phyloP scores from a whole-genome alignment of 495 filamentous ascomycete genomes.

The Elasticomyces elasticus region DNA sequence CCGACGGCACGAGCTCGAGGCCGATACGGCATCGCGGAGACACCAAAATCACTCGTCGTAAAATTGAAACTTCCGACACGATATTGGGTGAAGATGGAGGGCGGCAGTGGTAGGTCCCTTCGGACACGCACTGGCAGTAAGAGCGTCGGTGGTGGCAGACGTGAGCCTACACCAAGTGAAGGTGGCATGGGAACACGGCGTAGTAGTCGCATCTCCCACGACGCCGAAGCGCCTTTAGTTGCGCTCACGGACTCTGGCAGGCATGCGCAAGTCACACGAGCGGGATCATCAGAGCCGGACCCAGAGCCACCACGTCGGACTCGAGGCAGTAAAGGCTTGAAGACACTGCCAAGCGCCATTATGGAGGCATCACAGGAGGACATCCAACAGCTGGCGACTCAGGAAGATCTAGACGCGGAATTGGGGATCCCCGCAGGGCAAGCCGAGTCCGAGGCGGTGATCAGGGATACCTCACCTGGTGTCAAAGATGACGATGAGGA shows the following conservation, averaged over 20 bases:
- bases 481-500: conserved; percentile 10
- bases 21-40: not conserved
- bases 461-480: conserved; percentile 9
- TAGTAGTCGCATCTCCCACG: conserved; percentile 50
- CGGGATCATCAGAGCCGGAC: conserved; percentile 61
- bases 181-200: conserved; percentile 35
- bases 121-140: conserved; percentile 20
- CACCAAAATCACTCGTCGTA: conserved; percentile 25
- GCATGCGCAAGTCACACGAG: conserved; percentile 51
- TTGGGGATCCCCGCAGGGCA: conserved; percentile 2
- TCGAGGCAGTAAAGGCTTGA: conserved; percentile 54
- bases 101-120: not conserved
- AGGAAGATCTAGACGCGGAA: conserved; percentile 6
- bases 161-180: conserved; percentile 8
- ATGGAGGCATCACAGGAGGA: conserved; percentile 39
- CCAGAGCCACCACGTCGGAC: conserved; percentile 40
- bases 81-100: conserved; percentile 11
- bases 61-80: conserved; percentile 28
- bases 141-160: conserved; percentile 1
- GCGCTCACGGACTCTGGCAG: conserved; percentile 67
- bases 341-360: conserved; percentile 46
- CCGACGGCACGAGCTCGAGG: not conserved
- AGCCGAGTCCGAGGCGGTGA: not conserved
- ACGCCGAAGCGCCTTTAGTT: conserved; percentile 49
- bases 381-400: conserved; percentile 10